phyloP scores from a whole-genome alignment of 2,329 filamentous ascomycete species.

The Verticillium albo-atrum region DNA sequence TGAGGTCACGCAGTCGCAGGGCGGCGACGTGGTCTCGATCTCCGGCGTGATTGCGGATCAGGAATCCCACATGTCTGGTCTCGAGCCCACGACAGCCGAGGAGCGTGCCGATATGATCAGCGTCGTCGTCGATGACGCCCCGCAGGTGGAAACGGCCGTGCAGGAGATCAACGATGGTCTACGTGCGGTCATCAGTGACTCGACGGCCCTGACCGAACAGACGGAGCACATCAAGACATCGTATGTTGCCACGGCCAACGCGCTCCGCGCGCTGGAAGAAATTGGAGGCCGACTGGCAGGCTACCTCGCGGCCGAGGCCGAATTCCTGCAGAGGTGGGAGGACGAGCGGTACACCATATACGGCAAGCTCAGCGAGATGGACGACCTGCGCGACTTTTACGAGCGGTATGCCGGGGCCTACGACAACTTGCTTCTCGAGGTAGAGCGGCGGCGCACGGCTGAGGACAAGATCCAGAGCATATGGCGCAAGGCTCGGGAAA shows the following conservation, averaged over 20 bases:
- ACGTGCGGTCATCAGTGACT: constrained; percentile 70
- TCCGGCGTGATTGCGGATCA: constrained; percentile 62
- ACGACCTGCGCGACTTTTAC: constrained; percentile 75
- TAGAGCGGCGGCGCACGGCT: constrained; percentile 67
- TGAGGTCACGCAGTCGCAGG: constrained; percentile 50
- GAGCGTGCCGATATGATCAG: constrained; percentile 80
- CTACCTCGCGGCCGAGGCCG: constrained; percentile 60
- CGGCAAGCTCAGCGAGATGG: constrained; percentile 69
- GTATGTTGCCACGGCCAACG: constrained; percentile 54
- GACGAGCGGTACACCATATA: constrained; percentile 68
- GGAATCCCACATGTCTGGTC: constrained; percentile 42
- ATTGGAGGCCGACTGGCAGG: constrained; percentile 61
- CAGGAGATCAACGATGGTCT: constrained; percentile 70
- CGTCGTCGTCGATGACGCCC: constrained; percentile 70
- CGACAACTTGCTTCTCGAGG: constrained; percentile 77
- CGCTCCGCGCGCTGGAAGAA: constrained; percentile 63
- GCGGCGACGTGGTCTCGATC: constrained; percentile 51
- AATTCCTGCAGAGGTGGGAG: constrained; percentile 66
- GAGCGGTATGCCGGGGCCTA: constrained; percentile 83
- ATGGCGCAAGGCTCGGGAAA: constrained; percentile 71
- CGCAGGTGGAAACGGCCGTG: constrained; percentile 62
- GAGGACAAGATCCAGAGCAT: constrained; percentile 71
- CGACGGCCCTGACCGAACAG: constrained; percentile 58
- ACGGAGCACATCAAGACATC: constrained; percentile 51
- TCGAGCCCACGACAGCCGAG: constrained; percentile 68